A percentile compares a stretch with the other conserved stretches of the same genome.
phyloP scores from a whole-genome alignment of 768 basidiomycete species.

The Obba rivulosa region DNA sequence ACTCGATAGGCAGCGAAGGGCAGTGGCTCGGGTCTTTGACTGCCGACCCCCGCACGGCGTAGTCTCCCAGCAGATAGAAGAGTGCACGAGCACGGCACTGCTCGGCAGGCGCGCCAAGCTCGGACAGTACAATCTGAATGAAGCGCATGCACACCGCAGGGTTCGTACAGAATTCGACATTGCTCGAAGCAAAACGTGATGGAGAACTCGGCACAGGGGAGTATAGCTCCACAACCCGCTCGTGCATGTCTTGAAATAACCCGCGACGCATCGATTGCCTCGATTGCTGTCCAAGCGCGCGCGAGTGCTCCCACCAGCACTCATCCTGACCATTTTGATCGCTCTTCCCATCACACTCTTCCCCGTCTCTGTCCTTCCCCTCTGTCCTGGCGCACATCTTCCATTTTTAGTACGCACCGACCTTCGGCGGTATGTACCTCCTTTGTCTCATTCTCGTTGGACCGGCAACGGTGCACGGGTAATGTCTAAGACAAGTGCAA shows the following conservation, averaged over 20 bases:
- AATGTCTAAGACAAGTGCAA: slow-evolving; percentile 43
- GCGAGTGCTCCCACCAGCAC: slow-evolving; percentile 47
- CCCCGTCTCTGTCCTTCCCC: background rate
- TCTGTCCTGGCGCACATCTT: slow-evolving; percentile 29
- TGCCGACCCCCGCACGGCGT: too few species aligned
- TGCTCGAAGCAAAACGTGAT: background rate
- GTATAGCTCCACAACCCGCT: slow-evolving; percentile 30
- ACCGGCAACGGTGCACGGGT: slow-evolving; percentile 38
- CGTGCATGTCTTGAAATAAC: slow-evolving; percentile 57
- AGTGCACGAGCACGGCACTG: slow-evolving; percentile 57
- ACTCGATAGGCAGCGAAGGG: too few species aligned
- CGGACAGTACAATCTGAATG: slow-evolving; percentile 64
- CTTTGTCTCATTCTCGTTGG: slow-evolving; percentile 49
- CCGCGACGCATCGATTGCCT: slow-evolving; percentile 67
- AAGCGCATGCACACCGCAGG: slow-evolving; percentile 68
- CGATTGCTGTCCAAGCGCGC: slow-evolving; percentile 67
- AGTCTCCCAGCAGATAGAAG: slow-evolving; percentile 31
- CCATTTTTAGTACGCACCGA: slow-evolving; percentile 52
- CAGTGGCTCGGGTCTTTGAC: too few species aligned
- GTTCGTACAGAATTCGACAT: slow-evolving; percentile 76
- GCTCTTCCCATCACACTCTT: background rate
- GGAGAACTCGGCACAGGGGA: background rate
- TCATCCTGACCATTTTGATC: slow-evolving; percentile 1
- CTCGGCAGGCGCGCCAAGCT: slow-evolving; percentile 74
- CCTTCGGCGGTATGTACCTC: slow-evolving; percentile 53